Conservation (phyloP, 345 rosid species). For the Geranium brycei region DNA sequence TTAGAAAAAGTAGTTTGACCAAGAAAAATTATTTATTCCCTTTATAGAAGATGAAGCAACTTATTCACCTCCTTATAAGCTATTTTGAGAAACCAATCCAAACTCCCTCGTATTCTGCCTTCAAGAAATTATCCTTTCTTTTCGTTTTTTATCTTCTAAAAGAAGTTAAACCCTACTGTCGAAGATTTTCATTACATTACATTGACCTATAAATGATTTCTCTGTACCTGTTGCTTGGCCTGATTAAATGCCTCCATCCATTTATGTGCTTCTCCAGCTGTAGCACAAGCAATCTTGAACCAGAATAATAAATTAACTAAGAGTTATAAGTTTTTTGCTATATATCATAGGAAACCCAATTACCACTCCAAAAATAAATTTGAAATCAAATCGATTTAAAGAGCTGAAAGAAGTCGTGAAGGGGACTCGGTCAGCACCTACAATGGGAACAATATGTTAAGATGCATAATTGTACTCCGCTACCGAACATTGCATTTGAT, state of each 20-base stretch:
- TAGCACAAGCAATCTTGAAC: constrained; percentile 80
- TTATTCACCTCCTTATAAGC: no score
- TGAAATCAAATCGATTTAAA: background rate
- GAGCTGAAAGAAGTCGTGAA: background rate
- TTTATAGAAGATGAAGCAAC: no score
- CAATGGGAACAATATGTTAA: background rate
- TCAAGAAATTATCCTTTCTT: background rate
- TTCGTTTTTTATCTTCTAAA: no score
- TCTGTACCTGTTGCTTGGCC: constrained; percentile 87
- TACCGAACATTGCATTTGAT: background rate
- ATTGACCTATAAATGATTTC: constrained; percentile 5
- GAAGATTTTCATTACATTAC: background rate
- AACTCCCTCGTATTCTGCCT: background rate
- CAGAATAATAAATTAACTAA: constrained; percentile 5
- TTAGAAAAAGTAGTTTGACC: no score
- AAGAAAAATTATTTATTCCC: no score
- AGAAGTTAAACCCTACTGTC: background rate
- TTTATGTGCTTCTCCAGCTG: constrained; percentile 73
- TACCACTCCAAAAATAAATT: background rate
- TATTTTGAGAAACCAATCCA: no score
- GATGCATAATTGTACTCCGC: background rate
- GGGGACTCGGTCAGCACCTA: background rate
- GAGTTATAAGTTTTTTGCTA: background rate
- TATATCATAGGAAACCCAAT: background rate
- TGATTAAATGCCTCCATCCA: constrained; percentile 95